Percentiles rank a stretch among this genome's conserved stretches.
Conservation (phyloP, 768 basidiomycete genomes). For the Hericium erinaceus region DNA sequence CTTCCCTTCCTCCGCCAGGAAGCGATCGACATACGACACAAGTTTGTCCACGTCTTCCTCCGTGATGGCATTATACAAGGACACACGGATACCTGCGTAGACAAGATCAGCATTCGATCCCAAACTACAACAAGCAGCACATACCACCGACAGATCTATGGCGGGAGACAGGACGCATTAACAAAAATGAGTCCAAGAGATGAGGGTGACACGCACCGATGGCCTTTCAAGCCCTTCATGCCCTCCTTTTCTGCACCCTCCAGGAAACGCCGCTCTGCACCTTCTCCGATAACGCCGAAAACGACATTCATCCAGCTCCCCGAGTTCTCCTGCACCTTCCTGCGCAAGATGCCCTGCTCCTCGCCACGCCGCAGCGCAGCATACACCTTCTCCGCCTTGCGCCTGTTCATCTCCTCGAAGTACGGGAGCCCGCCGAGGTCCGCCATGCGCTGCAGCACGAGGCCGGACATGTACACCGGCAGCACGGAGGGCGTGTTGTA, state of each 20-base stretch:
- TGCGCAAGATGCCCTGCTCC: slow-evolving; percentile 54
- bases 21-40: slow-evolving; percentile 51
- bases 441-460: slow-evolving; percentile 70
- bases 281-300: slow-evolving; percentile 72
- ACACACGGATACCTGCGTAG: slow-evolving; percentile 61
- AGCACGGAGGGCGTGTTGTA: slow-evolving; percentile 93
- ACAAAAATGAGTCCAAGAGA: not conserved
- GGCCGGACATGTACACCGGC: slow-evolving; percentile 80
- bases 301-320: slow-evolving; percentile 96
- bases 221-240: slow-evolving; percentile 86
- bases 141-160: slow-evolving; percentile 14
- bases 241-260: slow-evolving; percentile 69
- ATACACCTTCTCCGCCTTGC: slow-evolving; percentile 77
- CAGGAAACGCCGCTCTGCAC: slow-evolving; percentile 64
- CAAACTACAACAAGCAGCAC: not conserved
- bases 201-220: slow-evolving; percentile 50
- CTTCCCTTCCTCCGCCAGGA: slow-evolving; percentile 22
- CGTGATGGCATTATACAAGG: slow-evolving; percentile 83
- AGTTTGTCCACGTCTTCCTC: slow-evolving; percentile 61
- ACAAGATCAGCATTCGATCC: not conserved
- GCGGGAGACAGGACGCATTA: not conserved
- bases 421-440: slow-evolving; percentile 56
- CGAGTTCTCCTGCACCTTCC: slow-evolving; percentile 64
- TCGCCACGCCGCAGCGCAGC: slow-evolving; percentile 61
- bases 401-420: slow-evolving; percentile 55